Conservation (phyloP, 2,329 filamentous ascomycete species). For the Trichoderma asperellum region DNA sequence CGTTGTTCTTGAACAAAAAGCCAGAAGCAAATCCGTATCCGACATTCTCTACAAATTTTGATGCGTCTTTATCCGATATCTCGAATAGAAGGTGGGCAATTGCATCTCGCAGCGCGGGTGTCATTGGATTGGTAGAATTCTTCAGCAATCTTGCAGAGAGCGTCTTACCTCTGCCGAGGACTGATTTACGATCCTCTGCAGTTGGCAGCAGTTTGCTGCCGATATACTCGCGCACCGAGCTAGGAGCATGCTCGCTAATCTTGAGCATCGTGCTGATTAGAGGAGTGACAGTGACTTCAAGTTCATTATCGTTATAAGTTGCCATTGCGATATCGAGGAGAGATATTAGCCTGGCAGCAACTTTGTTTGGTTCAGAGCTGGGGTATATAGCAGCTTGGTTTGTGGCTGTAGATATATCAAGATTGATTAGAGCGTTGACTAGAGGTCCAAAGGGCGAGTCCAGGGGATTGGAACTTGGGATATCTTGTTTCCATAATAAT, state of each 20-base stretch:
- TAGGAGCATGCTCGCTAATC: constrained; percentile 71
- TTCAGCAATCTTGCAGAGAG: constrained; percentile 77
- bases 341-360: constrained; percentile 67
- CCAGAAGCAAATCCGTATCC: constrained; percentile 94
- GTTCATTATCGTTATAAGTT: constrained; percentile 66
- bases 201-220: constrained; percentile 73
- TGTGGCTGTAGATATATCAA: constrained; percentile 66
- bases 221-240: constrained; percentile 63
- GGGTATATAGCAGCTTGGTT: constrained; percentile 67
- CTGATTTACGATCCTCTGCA: constrained; percentile 72
- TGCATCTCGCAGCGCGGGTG: constrained; percentile 72
- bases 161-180: constrained; percentile 75
- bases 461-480: constrained; percentile 67
- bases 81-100: constrained; percentile 85
- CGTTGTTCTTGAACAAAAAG: constrained; percentile 82
- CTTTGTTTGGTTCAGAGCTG: constrained; percentile 58
- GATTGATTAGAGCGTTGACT: constrained; percentile 79
- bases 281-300: constrained; percentile 73
- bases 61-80: constrained; percentile 78
- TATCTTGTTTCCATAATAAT: constrained; percentile 64
- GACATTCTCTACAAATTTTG: constrained; percentile 83
- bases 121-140: constrained; percentile 73
- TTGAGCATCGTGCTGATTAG: constrained; percentile 74
- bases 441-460: constrained; percentile 72
- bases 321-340: constrained; percentile 70